Evolutionary conservation across 768 basidiomycete species (phyloP).

Genomic region (Leccinum fibrillosum): DNA sequence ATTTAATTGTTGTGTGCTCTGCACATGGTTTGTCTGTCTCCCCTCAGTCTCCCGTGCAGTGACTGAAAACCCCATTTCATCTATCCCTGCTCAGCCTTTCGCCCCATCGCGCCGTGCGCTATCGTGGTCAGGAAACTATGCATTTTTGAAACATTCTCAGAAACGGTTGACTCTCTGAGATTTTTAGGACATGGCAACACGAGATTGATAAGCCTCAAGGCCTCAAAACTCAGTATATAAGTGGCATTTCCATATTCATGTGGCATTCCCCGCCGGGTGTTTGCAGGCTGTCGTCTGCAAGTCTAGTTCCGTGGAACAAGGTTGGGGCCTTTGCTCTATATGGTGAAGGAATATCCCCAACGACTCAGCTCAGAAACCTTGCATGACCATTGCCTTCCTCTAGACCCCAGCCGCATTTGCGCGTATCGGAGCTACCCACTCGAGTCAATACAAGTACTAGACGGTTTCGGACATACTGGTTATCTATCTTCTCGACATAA

Average conservation of each 20-base stretch:
- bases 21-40: too few relatives aligned
- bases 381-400: constrained; percentile 2
- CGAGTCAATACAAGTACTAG: constrained; percentile 1
- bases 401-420: not conserved
- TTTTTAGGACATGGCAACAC: constrained; percentile 4
- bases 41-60: not conserved
- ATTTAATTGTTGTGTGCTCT: too few relatives aligned
- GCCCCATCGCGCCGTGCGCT: not conserved
- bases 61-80: not conserved
- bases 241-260: constrained; percentile 5
- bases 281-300: not conserved
- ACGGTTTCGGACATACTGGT: not conserved
- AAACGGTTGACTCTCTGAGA: not conserved
- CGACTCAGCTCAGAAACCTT: not conserved
- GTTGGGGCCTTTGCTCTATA: not conserved
- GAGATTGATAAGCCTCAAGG: not conserved
- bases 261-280: not conserved
- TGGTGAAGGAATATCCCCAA: constrained; percentile 2
- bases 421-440: not conserved
- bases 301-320: constrained; percentile 1
- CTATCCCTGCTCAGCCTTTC: too few relatives aligned
- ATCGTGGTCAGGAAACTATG: not conserved
- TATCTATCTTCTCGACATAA: constrained; percentile 1
- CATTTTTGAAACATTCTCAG: not conserved
- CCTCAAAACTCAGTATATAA: not conserved